Evolutionary conservation across 306 rosid species (phyloP), one percentile per base, ranked within the genome.

Genomic region (Elaeagnus macrophylla): DNA sequence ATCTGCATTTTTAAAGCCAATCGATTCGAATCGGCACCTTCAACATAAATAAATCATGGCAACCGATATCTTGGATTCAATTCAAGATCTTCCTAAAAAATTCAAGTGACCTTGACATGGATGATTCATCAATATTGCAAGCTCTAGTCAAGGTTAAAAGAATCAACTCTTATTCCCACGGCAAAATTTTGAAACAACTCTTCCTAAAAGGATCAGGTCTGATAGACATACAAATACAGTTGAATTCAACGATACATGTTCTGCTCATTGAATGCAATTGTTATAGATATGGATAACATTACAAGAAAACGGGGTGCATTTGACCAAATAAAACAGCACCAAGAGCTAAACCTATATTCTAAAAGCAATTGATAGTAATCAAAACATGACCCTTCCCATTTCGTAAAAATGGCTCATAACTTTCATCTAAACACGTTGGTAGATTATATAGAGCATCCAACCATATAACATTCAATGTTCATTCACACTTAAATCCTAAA

Each of bases 1-100:
- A 93, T 93, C 99, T 93, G 99, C 99, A 87, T 73, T 87, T 93
- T 93, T 93, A 87, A 87, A 93, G 89, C 89, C 99, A 93, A 80
- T 96, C 96, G 87, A 84, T 88, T 77, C 95, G 85, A 87, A 84
- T 93, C 67, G 96, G 95, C 95, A 93, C 89, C 96, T 89, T 86
- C 82, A 87, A 77, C 78, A 84, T 68, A 84, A 88, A 87, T 64
- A 93, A 86, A 84, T 78, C 79, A 86, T 79, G 86, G 83, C 83
- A 93, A 93, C 99, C 88, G 95, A 79, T 84, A 93, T 82, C 89
- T 79, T 80, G 79, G 96, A 76, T 78, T 84, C 77, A 78, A 79
- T 71, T 82, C 69, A 86, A 59, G 86, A 78, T 75, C 87, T 78
- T 80, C 96, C 89, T 82, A 91, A 77, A 67, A 74, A 75, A 77